Conservation (phyloP, 2,329 filamentous ascomycete genomes). For the Ceratocystis colombiana region DNA sequence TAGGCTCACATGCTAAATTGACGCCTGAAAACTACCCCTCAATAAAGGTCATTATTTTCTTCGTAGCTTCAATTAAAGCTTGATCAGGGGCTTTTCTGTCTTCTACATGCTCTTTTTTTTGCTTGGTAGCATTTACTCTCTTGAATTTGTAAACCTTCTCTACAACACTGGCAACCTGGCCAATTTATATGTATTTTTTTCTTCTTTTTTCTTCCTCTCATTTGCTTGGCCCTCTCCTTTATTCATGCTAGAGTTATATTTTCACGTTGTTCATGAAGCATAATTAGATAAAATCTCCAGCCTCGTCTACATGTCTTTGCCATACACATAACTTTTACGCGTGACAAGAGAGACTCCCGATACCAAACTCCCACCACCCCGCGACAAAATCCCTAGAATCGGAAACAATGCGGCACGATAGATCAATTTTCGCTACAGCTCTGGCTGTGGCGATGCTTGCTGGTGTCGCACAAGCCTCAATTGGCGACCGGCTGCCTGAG, state of each 20-base stretch:
- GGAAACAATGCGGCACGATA: constrained; percentile 13
- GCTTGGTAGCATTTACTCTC: background rate
- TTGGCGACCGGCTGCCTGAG: constrained; percentile 76
- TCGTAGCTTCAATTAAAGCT: background rate
- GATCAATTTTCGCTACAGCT: background rate
- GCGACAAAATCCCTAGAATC: background rate
- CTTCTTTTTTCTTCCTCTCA: background rate
- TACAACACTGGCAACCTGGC: constrained; percentile 6
- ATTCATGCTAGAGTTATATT: no score
- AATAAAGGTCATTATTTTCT: background rate
- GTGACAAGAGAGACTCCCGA: background rate
- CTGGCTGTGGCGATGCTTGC: constrained; percentile 18
- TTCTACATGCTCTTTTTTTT: background rate
- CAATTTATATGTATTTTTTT: background rate
- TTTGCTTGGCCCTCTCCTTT: background rate
- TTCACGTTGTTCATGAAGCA: background rate
- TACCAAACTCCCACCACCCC: background rate
- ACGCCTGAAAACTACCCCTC: constrained; percentile 8
- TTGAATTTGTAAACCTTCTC: background rate
- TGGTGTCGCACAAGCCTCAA: constrained; percentile 52
- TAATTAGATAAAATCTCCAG: background rate
- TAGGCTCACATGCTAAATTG: constrained; percentile 5
- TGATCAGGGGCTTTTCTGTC: background rate
- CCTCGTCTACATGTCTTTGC: constrained; percentile 5
- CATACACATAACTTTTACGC: background rate